phyloP scores from a whole-genome alignment of 768 basidiomycete species.

The Termitomyces sp. region DNA sequence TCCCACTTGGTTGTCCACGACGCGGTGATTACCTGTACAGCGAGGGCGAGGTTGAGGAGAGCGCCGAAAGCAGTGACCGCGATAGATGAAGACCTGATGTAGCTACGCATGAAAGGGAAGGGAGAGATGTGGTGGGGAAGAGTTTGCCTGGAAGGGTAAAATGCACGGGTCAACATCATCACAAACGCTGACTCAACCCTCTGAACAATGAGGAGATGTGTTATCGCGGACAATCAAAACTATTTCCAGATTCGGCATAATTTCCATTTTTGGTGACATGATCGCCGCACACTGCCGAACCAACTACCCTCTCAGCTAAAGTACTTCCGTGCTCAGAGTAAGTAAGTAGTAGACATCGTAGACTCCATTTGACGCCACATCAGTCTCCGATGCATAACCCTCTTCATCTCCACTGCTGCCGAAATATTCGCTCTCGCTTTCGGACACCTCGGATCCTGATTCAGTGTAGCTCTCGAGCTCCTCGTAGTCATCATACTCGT shows the following conservation, averaged over 20 bases:
- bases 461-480: background rate
- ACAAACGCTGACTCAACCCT: conserved; percentile 14
- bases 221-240: conserved; percentile 1
- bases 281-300: background rate
- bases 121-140: background rate
- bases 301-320: too few species aligned
- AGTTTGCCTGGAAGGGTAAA: conserved; percentile 9
- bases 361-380: background rate
- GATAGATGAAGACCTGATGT: conserved; percentile 22
- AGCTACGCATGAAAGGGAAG: conserved; percentile 11
- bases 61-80: conserved; percentile 21
- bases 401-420: background rate
- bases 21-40: conserved; percentile 20
- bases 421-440: background rate
- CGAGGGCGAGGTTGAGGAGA: conserved; percentile 25
- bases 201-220: background rate
- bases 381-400: background rate
- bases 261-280: background rate
- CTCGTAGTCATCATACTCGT: background rate
- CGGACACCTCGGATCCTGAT: background rate
- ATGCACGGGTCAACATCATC: conserved; percentile 11
- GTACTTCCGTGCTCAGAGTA: background rate
- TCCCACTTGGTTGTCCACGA: conserved; percentile 34
- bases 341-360: conserved; percentile 3
- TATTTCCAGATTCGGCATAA: background rate